phyloP scores from a whole-genome alignment of 441 rosid species.

The Geranium incanum region DNA sequence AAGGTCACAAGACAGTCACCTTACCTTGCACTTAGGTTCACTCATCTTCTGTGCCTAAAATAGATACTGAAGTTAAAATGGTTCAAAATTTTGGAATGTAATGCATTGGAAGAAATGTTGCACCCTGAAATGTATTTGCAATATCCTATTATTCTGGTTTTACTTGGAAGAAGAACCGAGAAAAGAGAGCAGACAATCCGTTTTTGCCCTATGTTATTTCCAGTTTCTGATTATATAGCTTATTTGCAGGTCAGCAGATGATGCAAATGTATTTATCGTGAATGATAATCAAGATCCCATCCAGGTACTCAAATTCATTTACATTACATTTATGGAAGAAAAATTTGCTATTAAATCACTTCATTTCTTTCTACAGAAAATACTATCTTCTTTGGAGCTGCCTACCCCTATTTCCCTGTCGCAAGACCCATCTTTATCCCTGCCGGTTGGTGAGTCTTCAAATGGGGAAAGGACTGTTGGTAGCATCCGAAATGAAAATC shows the following conservation, averaged over 20 bases:
- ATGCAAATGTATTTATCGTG: conserved; percentile 81
- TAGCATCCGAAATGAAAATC: conserved; percentile 26
- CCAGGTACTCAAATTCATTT: conserved; percentile 43
- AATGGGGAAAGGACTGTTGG: conserved; percentile 40
- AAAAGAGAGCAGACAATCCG: conserved; percentile 30
- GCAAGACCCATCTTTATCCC: conserved; percentile 43
- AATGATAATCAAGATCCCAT: conserved; percentile 84
- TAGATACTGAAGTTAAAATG: neutral
- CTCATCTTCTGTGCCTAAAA: neutral
- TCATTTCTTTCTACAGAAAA: conserved; percentile 46
- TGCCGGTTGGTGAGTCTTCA: conserved; percentile 38
- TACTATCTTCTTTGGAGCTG: conserved; percentile 86
- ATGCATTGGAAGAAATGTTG: neutral
- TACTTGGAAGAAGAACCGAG: neutral
- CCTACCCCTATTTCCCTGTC: conserved; percentile 69
- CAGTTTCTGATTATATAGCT: conserved; percentile 17
- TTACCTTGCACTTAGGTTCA: neutral
- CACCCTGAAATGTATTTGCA: neutral
- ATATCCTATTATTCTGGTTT: neutral
- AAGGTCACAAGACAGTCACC: neutral
- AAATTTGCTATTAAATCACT: conserved; percentile 17
- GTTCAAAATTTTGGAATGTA: neutral
- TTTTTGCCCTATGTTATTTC: conserved; percentile 34
- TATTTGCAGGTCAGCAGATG: conserved; percentile 72
- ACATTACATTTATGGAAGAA: neutral